These are phyloP conservation scores for Fusarium anthophilum DNA, from an alignment of 2,329 filamentous ascomycete species.

Conservation along the genomic window DNA sequence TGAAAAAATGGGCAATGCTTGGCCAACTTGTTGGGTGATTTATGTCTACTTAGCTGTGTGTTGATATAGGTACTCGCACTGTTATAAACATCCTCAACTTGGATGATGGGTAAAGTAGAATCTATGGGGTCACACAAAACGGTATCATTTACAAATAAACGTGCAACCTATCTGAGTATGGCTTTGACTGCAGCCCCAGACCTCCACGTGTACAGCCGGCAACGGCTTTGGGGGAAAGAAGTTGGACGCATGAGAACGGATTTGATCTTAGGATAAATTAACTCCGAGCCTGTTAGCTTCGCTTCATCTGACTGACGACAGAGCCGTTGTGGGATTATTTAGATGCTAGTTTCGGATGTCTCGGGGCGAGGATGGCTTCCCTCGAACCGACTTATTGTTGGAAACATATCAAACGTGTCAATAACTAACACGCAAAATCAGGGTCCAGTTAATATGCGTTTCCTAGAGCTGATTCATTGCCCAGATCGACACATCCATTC, in stretches of 20 bases:
- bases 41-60: neutral
- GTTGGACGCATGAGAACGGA: slow-evolving; percentile 16
- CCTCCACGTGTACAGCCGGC: slow-evolving; percentile 21
- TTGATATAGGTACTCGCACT: neutral
- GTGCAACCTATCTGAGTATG: neutral
- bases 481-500: slow-evolving; percentile 2
- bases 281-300: neutral
- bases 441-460: neutral
- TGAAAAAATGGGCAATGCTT: neutral
- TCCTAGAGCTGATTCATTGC: neutral
- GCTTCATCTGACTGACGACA: neutral
- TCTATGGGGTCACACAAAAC: neutral
- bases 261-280: slow-evolving; percentile 1
- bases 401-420: neutral
- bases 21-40: neutral
- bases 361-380: slow-evolving; percentile 2
- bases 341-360: slow-evolving; percentile 15
- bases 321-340: neutral
- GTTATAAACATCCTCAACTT: neutral
- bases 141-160: neutral
- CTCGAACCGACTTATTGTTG: neutral
- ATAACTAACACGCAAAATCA: neutral
- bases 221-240: neutral
- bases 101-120: neutral
- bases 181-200: slow-evolving; percentile 13